phyloP scores from a whole-genome alignment of 2,329 filamentous ascomycete genomes.

The Byssoonygena ceratinophila region DNA sequence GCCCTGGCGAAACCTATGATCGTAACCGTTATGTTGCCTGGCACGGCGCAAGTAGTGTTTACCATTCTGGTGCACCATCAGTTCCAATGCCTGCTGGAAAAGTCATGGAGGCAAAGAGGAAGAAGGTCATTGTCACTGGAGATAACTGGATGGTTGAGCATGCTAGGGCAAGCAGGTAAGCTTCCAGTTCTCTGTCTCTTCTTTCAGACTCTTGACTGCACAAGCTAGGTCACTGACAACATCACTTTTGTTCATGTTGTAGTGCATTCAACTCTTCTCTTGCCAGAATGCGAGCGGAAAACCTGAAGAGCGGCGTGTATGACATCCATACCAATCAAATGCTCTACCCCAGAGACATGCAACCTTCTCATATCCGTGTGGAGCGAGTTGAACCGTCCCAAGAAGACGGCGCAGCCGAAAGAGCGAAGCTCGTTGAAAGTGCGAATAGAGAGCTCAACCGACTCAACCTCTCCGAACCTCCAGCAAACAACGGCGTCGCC shows the following conservation, averaged over 20 bases:
- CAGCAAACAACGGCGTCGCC: slow-evolving; percentile 12
- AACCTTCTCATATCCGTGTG: slow-evolving; percentile 77
- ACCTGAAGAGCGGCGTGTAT: slow-evolving; percentile 62
- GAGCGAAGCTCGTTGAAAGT: slow-evolving; percentile 23
- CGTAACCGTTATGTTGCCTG: slow-evolving; percentile 98
- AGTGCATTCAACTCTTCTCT: slow-evolving; percentile 79
- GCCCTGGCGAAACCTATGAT: slow-evolving; percentile 80
- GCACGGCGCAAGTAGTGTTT: slow-evolving; percentile 93
- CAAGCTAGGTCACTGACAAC: slow-evolving; percentile 4
- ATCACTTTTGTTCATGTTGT: slow-evolving; percentile 13
- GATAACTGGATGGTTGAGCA: slow-evolving; percentile 97
- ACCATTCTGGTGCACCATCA: slow-evolving; percentile 69
- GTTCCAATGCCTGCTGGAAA: slow-evolving; percentile 68
- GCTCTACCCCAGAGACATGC: slow-evolving; percentile 78
- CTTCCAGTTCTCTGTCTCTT: slow-evolving; percentile 14
- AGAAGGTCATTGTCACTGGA: slow-evolving; percentile 78
- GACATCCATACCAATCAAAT: slow-evolving; percentile 89
- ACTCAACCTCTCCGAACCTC: slow-evolving; percentile 21
- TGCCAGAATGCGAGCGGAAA: slow-evolving; percentile 55
- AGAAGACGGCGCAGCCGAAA: slow-evolving; percentile 23
- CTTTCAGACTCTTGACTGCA: neutral
- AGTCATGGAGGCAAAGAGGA: slow-evolving; percentile 63
- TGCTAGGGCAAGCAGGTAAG: slow-evolving; percentile 76
- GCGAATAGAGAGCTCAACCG: slow-evolving; percentile 17
- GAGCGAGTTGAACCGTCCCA: slow-evolving; percentile 53